Conservation (phyloP, 2,329 filamentous ascomycete genomes). For the Microthyrium microscopicum region DNA sequence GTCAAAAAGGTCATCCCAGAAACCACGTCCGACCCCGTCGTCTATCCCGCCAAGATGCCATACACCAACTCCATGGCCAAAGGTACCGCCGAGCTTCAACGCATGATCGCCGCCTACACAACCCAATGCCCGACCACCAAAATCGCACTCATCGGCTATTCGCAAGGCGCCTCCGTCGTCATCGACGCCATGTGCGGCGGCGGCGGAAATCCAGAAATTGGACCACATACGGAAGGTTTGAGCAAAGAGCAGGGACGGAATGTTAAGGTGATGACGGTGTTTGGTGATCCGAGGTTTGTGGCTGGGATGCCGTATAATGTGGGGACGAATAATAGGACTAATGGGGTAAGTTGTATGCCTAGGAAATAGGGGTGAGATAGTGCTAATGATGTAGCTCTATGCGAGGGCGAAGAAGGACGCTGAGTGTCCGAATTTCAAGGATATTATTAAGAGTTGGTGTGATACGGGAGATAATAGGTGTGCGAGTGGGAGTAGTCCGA, state of each 20-base stretch:
- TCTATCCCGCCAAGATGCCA: slow-evolving; percentile 16
- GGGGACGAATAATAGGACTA: not conserved
- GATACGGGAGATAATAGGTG: not conserved
- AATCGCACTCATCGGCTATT: slow-evolving; percentile 21
- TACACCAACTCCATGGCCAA: slow-evolving; percentile 2
- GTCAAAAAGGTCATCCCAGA: slow-evolving; percentile 17
- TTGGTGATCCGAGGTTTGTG: not conserved
- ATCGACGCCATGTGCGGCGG: slow-evolving; percentile 5
- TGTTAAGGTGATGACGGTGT: not conserved
- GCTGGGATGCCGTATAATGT: not conserved
- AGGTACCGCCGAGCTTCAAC: not conserved
- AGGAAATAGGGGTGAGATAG: not conserved
- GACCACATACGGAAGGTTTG: not conserved
- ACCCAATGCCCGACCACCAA: not conserved
- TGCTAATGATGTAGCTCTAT: not conserved
- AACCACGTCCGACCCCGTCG: slow-evolving; percentile 19
- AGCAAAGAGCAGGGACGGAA: not conserved
- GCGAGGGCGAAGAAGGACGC: not conserved
- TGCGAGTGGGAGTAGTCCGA: not conserved
- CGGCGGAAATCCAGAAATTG: not conserved
- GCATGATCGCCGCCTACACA: not conserved
- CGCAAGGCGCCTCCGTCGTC: slow-evolving; percentile 14
- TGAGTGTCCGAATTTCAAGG: not conserved
- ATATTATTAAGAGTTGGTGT: not conserved
- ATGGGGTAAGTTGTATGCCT: not conserved